A percentile compares a stretch with the other conserved stretches of the same genome.
Conservation (phyloP, 2,329 filamentous ascomycete species). For the Ceratocystis smalleyi region DNA sequence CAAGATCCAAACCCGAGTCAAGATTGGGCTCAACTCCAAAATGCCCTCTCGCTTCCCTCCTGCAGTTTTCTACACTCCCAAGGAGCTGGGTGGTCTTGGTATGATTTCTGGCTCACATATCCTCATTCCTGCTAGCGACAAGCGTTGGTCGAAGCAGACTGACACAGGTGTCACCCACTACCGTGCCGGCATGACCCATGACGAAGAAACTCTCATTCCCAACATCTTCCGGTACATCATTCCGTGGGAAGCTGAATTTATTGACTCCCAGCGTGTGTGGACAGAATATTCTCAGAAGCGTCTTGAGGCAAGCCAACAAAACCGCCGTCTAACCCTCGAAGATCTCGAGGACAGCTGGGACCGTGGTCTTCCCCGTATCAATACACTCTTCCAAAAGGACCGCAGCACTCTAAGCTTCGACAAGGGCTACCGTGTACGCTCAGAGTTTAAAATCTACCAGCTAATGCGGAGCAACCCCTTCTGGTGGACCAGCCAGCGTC, state of each 20-base stretch:
- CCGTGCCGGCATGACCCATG: constrained; percentile 92
- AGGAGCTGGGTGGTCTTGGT: constrained; percentile 87
- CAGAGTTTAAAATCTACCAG: constrained; percentile 97
- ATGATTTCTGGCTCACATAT: constrained; percentile 99
- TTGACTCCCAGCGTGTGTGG: constrained; percentile 97
- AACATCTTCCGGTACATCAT: constrained; percentile 99
- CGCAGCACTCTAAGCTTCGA: constrained; percentile 93
- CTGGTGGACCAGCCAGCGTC: constrained; percentile 97
- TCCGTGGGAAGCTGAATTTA: constrained; percentile 97
- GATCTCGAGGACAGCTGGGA: constrained; percentile 98
- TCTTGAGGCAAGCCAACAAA: constrained; percentile 91
- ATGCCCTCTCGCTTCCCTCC: constrained; percentile 98
- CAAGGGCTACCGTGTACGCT: constrained; percentile 88
- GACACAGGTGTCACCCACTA: constrained; percentile 96
- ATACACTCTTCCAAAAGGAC: constrained; percentile 97
- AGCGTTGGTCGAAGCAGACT: constrained; percentile 96
- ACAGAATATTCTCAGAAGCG: constrained; percentile 98
- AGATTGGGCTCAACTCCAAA: constrained; percentile 97
- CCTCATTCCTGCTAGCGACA: constrained; percentile 90
- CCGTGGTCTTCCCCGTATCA: constrained; percentile 90
- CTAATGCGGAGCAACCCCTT: constrained; percentile 99
- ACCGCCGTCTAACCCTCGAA: constrained; percentile 81
- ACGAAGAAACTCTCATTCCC: constrained; percentile 92
- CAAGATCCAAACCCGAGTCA: constrained; percentile 96
- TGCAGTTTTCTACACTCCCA: constrained; percentile 96